These are phyloP conservation scores for Colletotrichum magnum DNA, from an alignment of 2,329 filamentous ascomycete species.

Conservation along the genomic window DNA sequence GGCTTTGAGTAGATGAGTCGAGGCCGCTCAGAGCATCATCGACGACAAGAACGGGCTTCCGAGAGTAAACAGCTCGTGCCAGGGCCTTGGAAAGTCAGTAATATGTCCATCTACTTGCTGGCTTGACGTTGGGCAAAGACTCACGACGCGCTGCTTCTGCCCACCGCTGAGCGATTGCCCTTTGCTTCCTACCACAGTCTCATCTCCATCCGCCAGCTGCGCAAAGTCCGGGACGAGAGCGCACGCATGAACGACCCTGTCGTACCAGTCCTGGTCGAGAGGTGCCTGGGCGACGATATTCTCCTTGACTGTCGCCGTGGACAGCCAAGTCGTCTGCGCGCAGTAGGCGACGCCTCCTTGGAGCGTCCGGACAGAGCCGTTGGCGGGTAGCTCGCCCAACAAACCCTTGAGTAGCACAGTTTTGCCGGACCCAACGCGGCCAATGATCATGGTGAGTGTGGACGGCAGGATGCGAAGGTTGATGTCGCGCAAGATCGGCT, in stretches of 20 bases:
- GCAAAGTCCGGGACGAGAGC: conserved; percentile 42
- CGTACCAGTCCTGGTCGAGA: conserved; percentile 43
- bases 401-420: conserved; percentile 35
- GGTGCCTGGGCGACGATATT: conserved; percentile 44
- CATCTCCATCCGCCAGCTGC: conserved; percentile 44
- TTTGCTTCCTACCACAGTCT: conserved; percentile 48
- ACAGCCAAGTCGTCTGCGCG: conserved; percentile 45
- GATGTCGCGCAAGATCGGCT: conserved; percentile 28
- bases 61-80: conserved; percentile 51
- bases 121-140: conserved; percentile 14
- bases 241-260: conserved; percentile 42
- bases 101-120: background rate
- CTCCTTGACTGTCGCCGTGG: conserved; percentile 44
- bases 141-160: conserved; percentile 52
- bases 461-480: conserved; percentile 19
- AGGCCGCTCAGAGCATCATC: conserved; percentile 58
- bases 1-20: conserved; percentile 57
- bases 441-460: conserved; percentile 39
- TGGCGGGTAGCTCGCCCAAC: conserved; percentile 37
- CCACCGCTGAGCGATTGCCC: conserved; percentile 53
- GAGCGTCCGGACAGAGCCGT: conserved; percentile 4
- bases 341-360: conserved; percentile 42
- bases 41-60: conserved; percentile 52
- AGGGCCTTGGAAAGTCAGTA: conserved; percentile 48
- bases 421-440: conserved; percentile 44